Evolutionary conservation across 805 yeast genomes (phyloP).

Genomic region (Barnettozyma wickerhamii): DNA sequence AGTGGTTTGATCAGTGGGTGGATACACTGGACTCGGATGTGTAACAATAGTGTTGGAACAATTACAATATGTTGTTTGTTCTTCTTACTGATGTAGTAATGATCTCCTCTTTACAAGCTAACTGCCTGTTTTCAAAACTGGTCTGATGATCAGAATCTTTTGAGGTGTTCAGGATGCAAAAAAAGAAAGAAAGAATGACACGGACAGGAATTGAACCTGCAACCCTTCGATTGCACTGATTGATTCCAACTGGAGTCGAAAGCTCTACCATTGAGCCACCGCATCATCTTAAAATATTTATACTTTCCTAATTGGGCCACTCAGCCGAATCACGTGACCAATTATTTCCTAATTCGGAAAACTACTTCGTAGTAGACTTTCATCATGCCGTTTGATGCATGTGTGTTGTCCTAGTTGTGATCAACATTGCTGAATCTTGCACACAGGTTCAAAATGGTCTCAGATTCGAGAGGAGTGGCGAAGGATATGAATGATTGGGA

Average conservation of each 20-base stretch:
- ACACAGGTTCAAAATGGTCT: too few species aligned
- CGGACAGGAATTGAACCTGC: conserved; percentile 86
- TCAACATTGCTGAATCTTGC: too few species aligned
- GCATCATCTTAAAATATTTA: conserved; percentile 39
- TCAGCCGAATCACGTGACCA: conserved; percentile 1
- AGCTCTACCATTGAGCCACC: conserved; percentile 79
- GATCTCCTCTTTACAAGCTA: too few species aligned
- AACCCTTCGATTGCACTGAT: conserved; percentile 60
- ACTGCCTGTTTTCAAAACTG: too few species aligned
- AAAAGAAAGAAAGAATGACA: conserved; percentile 43
- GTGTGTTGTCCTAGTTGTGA: too few species aligned
- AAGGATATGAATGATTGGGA: too few species aligned
- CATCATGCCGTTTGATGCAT: too few species aligned
- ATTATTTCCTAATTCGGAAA: background rate
- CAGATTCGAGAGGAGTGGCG: too few species aligned
- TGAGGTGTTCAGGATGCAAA: background rate
- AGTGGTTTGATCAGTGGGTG: conserved; percentile 54
- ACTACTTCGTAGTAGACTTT: too few species aligned
- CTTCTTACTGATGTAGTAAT: too few species aligned
- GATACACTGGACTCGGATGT: conserved; percentile 1
- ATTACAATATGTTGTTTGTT: too few species aligned
- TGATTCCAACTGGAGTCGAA: conserved; percentile 59
- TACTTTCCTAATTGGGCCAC: background rate
- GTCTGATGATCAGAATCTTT: background rate
- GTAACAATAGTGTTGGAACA: too few species aligned